Evolutionary conservation across 164 flowering plant species (phyloP), one percentile per base, ranked within the genome.

Genomic region (Sextonia rubra): DNA sequence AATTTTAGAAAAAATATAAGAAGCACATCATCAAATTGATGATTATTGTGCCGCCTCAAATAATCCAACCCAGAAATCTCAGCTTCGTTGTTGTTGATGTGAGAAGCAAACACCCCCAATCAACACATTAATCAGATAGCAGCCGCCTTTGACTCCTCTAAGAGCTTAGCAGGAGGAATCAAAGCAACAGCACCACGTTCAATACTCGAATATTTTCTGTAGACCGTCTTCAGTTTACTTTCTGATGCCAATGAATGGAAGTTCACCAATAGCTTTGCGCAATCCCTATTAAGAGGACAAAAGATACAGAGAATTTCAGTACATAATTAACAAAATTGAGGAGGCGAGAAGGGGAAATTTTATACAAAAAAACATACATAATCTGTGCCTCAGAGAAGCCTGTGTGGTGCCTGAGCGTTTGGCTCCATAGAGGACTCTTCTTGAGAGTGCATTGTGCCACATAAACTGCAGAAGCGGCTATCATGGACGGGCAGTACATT

Each of bases 401-500:
- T 0, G 97, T 90, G 74, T 95, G 92, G 26, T 79, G 65, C 79
- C 86, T 82, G 1, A 95, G 90, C 0, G 98, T 91, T n/a, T 87
- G 88, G 14, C 71, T 85, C 99, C 99, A 95, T 23, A 69, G 24
- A 22, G 96, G 97, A 15, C 12, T 77, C 76, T 77, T 82, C 78
- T 78, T 80, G 6, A 95, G 80, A 11, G 93, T 87, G 81, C 86
- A 81, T 0, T 89, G 81, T 7, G 99, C 98, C 0, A 88, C 98
- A 72, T 89, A 93, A 66, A 93, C 97, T 9, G 98, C 97, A 18
- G 98, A 83, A 66, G 99, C 99, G n/a, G 98, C 92, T 12, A 93
- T 74, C 94, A 91, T 82, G 1, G 98, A 95, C 48, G 97, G 92
- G 72, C 84, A 73, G 78, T 79, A 88, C 64, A 74, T 77, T 3